phyloP scores from a whole-genome alignment of 345 rosid genomes.

The Linum tenue region DNA sequence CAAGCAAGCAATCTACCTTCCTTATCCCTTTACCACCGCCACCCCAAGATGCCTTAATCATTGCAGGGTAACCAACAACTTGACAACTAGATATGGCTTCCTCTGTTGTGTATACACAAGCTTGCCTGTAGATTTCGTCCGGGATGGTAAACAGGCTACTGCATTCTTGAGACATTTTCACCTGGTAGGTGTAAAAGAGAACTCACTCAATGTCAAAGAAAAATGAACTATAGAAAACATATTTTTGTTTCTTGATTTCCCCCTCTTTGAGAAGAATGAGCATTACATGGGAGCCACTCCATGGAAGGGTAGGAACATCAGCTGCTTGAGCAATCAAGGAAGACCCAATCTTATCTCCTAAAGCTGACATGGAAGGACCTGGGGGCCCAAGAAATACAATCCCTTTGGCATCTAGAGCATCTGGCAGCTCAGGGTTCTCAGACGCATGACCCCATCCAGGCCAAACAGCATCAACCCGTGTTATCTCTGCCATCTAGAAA shows the following conservation, averaged over 20 bases:
- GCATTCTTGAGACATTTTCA: conserved; percentile 54
- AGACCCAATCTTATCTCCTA: conserved; percentile 98
- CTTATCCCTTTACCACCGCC: conserved; percentile 99
- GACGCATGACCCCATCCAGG: conserved; percentile 99
- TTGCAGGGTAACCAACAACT: conserved; percentile 98
- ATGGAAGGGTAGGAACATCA: conserved; percentile 96
- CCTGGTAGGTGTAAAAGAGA: conserved; percentile 39
- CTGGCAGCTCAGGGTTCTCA: conserved; percentile 95
- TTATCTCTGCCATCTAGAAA: conserved; percentile 90
- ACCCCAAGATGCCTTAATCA: conserved; percentile 99
- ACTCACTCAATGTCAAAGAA: conserved; percentile 15
- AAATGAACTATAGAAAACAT: neutral
- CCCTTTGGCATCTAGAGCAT: conserved; percentile 76
- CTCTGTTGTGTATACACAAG: conserved; percentile 94
- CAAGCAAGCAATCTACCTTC: conserved; percentile 52
- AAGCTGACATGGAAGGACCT: conserved; percentile 78
- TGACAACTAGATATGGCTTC: conserved; percentile 97
- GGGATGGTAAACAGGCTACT: conserved; percentile 77
- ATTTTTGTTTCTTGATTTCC: neutral
- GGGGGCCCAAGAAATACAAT: conserved; percentile 95
- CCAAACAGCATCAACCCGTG: conserved; percentile 99
- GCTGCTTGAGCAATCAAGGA: conserved; percentile 99
- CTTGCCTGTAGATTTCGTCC: conserved; percentile 80
- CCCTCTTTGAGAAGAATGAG: neutral
- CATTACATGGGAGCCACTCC: conserved; percentile 98